Conservation (phyloP, 345 rosid species). For the Rhodamnia rubescens region DNA sequence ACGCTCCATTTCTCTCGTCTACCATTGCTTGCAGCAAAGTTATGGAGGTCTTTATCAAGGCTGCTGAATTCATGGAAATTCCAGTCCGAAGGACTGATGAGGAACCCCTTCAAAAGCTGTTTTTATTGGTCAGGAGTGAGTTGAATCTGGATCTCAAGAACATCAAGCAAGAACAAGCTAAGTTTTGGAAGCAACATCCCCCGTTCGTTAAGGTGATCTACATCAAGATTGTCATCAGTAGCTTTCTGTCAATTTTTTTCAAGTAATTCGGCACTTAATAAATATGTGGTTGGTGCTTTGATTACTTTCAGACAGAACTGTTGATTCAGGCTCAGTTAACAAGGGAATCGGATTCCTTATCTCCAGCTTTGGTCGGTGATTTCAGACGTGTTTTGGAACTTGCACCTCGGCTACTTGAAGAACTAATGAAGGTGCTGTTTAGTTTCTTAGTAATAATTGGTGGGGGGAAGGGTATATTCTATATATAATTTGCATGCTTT, state of each 20-base stretch:
- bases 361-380: constrained; percentile 73
- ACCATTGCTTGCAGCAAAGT: constrained; percentile 63
- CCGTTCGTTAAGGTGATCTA: constrained; percentile 75
- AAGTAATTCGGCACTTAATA: neutral
- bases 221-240: neutral
- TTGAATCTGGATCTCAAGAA: constrained; percentile 88
- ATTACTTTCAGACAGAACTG: constrained; percentile 64
- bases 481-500: neutral
- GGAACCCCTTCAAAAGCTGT: constrained; percentile 95
- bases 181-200: constrained; percentile 98
- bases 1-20: neutral
- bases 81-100: constrained; percentile 93
- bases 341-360: constrained; percentile 56
- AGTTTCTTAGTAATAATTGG: neutral
- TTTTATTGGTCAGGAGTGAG: constrained; percentile 94
- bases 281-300: neutral
- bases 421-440: constrained; percentile 70
- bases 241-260: neutral
- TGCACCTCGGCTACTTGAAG: constrained; percentile 96
- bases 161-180: constrained; percentile 99
- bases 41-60: constrained; percentile 95
- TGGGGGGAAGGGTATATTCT: neutral
- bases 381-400: constrained; percentile 83
- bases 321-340: constrained; percentile 97
- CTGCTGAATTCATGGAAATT: constrained; percentile 95